Evolutionary conservation across 768 basidiomycete species (phyloP).

Genomic region (Atractiella rhizophila): DNA sequence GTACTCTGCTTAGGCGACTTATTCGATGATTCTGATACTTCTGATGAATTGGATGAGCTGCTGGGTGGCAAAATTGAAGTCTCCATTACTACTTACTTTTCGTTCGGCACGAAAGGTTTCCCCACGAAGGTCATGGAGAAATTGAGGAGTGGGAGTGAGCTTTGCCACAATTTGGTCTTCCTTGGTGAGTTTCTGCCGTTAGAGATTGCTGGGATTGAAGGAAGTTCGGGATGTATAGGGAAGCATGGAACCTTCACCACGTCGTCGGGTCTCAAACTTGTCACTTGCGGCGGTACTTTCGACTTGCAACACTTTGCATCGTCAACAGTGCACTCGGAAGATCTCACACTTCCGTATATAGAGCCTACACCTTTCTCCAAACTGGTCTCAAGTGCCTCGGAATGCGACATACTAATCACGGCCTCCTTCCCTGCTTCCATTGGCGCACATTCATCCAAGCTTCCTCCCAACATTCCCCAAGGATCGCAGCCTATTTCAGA

Average conservation of each 20-base stretch:
- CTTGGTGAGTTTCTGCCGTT: constrained; percentile 4
- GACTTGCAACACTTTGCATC: constrained; percentile 50
- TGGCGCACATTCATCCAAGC: constrained; percentile 2
- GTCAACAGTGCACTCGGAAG: constrained; percentile 40
- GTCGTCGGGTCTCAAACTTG: constrained; percentile 15
- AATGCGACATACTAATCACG: no score
- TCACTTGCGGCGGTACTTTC: constrained; percentile 14
- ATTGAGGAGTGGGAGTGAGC: constrained; percentile 1
- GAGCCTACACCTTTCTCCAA: constrained; percentile 3
- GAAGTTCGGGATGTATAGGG: constrained; percentile 3
- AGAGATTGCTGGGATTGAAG: not conserved
- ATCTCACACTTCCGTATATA: constrained; percentile 11
- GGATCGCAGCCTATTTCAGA: constrained; percentile 16
- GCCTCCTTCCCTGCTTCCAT: constrained; percentile 10
- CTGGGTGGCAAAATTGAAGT: constrained; percentile 2
- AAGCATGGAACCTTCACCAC: constrained; percentile 10
- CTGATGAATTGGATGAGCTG: constrained; percentile 4
- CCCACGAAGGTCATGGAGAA: constrained; percentile 3
- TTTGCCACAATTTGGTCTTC: constrained; percentile 3
- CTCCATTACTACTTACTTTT: constrained; percentile 4
- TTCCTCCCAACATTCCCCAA: no score
- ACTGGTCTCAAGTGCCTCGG: no score
- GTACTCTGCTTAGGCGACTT: constrained; percentile 7
- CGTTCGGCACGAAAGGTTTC: not conserved
- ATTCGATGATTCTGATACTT: not conserved